Evolutionary conservation across 2,329 filamentous ascomycete genomes (phyloP).

Genomic region (Cytospora piceicola): DNA sequence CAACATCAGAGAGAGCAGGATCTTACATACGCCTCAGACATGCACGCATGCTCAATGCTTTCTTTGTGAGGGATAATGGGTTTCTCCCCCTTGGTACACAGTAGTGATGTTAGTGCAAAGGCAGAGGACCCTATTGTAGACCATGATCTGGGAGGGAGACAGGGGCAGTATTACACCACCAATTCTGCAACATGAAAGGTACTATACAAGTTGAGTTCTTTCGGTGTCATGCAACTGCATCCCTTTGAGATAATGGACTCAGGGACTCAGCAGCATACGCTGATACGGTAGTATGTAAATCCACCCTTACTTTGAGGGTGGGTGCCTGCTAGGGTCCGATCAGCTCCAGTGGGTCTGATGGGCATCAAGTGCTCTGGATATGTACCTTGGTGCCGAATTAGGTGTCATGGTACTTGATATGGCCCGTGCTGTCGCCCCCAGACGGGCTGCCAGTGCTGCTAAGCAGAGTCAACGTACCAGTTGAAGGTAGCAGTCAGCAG

Average conservation of each 20-base stretch:
- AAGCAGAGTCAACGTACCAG: neutral
- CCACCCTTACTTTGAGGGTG: too few relatives aligned
- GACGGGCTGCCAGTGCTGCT: too few relatives aligned
- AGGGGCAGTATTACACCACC: neutral
- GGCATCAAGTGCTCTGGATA: constrained; percentile 2
- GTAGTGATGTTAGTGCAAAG: neutral
- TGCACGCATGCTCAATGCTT: neutral
- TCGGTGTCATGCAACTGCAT: neutral
- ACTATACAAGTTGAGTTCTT: neutral
- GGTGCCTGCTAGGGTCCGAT: constrained; percentile 4
- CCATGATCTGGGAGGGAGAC: neutral
- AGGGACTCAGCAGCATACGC: too few relatives aligned
- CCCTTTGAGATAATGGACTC: neutral
- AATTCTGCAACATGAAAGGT: neutral
- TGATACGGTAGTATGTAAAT: too few relatives aligned
- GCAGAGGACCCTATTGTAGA: neutral
- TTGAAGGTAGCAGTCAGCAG: neutral
- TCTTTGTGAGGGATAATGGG: neutral
- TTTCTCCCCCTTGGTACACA: neutral
- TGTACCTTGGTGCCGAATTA: constrained; percentile 16
- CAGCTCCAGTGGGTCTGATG: constrained; percentile 20
- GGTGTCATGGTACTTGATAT: constrained; percentile 1
- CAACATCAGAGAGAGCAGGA: neutral
- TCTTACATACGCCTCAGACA: neutral
- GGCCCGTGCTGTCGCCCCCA: constrained; percentile 16